These are phyloP conservation scores for Fusarium napiforme DNA, from an alignment of 2,329 filamentous ascomycete genomes.

Conservation along the genomic window DNA sequence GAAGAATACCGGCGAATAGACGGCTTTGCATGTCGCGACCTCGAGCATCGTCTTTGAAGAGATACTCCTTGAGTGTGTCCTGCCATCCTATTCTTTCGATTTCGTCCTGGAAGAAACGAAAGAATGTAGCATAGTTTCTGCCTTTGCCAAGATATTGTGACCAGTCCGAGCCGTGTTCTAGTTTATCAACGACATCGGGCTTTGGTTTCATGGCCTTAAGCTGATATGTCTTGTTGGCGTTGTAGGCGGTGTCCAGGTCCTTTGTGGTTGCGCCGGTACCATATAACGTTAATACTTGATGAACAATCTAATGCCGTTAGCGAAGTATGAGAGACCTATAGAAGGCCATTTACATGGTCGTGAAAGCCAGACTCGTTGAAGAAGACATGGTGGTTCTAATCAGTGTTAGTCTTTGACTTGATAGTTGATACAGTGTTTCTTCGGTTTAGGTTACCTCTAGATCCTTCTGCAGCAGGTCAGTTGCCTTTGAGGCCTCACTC, in stretches of 20 bases:
- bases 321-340: neutral
- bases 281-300: constrained; percentile 81
- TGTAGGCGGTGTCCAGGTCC: constrained; percentile 72
- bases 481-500: constrained; percentile 70
- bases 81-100: constrained; percentile 72
- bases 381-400: constrained; percentile 74
- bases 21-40: constrained; percentile 76
- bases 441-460: constrained; percentile 60
- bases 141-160: constrained; percentile 72
- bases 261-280: constrained; percentile 74
- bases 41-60: constrained; percentile 73
- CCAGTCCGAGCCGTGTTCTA: constrained; percentile 62
- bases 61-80: constrained; percentile 69
- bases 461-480: constrained; percentile 79
- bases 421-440: too few species aligned
- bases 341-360: constrained; percentile 70
- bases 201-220: constrained; percentile 60
- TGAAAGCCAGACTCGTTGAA: constrained; percentile 83
- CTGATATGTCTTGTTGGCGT: constrained; percentile 75
- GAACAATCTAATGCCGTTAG: constrained; percentile 64
- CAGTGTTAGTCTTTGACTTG: neutral
- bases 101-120: constrained; percentile 79
- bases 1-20: constrained; percentile 68
- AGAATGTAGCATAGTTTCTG: constrained; percentile 75
- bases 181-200: constrained; percentile 61